Percentiles rank a stretch among this genome's conserved stretches.
phyloP scores from a whole-genome alignment of 1,284 basidiomycete genomes.

The Ganoderma lucidum region DNA sequence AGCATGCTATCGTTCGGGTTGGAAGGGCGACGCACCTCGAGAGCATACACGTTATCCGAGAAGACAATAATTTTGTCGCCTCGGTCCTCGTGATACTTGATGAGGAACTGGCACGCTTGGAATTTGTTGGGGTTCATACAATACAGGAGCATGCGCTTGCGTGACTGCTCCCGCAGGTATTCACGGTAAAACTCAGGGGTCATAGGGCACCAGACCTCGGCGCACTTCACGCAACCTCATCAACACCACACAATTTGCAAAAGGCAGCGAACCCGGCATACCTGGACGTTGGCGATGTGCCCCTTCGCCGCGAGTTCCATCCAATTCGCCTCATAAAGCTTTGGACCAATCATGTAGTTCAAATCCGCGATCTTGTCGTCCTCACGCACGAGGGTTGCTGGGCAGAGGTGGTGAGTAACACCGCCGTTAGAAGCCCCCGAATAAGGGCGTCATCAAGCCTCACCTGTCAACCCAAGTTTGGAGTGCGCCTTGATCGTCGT shows the following conservation, averaged over 20 bases:
- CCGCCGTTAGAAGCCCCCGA: not conserved
- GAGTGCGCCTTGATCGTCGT: constrained; percentile 98
- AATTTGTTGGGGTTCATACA: constrained; percentile 99
- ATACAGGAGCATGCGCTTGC: constrained; percentile 96
- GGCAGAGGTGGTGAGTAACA: constrained; percentile 12
- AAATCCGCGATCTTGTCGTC: constrained; percentile 99
- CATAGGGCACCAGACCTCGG: constrained; percentile 99
- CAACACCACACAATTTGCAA: constrained; percentile 2
- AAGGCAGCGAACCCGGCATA: constrained; percentile 40
- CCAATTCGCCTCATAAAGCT: constrained; percentile 99
- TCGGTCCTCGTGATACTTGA: constrained; percentile 97
- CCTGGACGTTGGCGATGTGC: constrained; percentile 99
- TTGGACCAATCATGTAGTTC: constrained; percentile 99
- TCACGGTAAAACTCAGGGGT: constrained; percentile 99
- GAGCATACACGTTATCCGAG: constrained; percentile 97
- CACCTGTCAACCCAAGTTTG: constrained; percentile 93
- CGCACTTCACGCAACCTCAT: constrained; percentile 67
- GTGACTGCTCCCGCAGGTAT: constrained; percentile 91
- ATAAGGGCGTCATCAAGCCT: constrained; percentile 16
- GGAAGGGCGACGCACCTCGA: constrained; percentile 69
- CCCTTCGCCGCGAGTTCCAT: constrained; percentile 99
- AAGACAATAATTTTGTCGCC: constrained; percentile 99
- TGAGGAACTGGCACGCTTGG: constrained; percentile 98
- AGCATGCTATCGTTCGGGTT: not conserved
- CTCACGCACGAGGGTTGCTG: constrained; percentile 97